A percentile compares a stretch with the other conserved stretches of the same genome.
phyloP scores from a whole-genome alignment of 2,329 filamentous ascomycete genomes.

The Colletotrichum tropicicola region DNA sequence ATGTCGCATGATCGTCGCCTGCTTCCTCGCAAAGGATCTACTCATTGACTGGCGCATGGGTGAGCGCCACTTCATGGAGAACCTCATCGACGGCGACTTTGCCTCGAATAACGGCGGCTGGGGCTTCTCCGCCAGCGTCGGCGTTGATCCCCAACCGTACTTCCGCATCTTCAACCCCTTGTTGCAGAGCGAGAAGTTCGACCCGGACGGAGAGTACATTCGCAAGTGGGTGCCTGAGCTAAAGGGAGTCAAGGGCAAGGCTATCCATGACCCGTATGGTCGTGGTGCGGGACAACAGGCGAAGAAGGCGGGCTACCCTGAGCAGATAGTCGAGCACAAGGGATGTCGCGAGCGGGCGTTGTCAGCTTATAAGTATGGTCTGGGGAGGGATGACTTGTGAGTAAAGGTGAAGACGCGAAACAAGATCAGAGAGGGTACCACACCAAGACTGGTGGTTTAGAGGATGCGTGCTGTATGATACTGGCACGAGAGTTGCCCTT shows the following conservation, averaged over 20 bases:
- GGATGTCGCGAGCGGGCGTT: conserved; percentile 73
- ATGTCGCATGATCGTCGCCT: conserved; percentile 84
- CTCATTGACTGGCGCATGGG: conserved; percentile 86
- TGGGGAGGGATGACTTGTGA: conserved; percentile 44
- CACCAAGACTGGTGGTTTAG: no score
- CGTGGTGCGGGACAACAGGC: conserved; percentile 68
- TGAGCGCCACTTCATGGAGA: conserved; percentile 84
- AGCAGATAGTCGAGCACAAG: conserved; percentile 79
- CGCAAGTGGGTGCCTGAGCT: conserved; percentile 85
- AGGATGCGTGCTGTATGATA: neutral
- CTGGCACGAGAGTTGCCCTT: no score
- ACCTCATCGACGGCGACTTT: conserved; percentile 82
- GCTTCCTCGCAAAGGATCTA: conserved; percentile 82
- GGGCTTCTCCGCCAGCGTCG: conserved; percentile 68
- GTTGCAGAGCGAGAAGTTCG: conserved; percentile 87
- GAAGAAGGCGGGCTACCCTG: conserved; percentile 76
- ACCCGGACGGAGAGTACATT: conserved; percentile 81
- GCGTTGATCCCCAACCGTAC: conserved; percentile 88
- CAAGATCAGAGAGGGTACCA: no score
- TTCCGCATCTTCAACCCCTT: conserved; percentile 91
- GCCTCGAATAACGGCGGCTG: conserved; percentile 77
- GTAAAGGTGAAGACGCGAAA: neutral
- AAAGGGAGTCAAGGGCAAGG: conserved; percentile 67
- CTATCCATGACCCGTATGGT: conserved; percentile 83
- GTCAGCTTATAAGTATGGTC: conserved; percentile 73